These are phyloP conservation scores for Ilyonectria mors-panacis DNA, from an alignment of 2,329 filamentous ascomycete genomes.

Conservation along the genomic window DNA sequence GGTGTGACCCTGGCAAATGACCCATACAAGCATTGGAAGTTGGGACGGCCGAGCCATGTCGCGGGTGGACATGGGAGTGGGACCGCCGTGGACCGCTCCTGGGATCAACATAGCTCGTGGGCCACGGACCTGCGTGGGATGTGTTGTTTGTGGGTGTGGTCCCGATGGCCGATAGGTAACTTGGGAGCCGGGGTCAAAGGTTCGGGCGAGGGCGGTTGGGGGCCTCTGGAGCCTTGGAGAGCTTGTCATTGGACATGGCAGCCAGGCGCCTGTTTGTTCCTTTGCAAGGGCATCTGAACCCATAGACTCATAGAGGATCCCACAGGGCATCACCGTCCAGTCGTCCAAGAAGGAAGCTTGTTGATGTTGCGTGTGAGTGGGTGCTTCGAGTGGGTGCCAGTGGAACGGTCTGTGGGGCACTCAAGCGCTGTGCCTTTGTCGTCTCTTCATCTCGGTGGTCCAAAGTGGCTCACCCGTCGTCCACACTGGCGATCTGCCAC, in stretches of 20 bases:
- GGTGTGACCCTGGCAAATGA: conserved; percentile 44
- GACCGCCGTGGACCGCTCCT: conserved; percentile 30
- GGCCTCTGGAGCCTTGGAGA: neutral
- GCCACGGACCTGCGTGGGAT: conserved; percentile 34
- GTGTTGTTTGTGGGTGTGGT: conserved; percentile 23
- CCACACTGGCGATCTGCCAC: conserved; percentile 40
- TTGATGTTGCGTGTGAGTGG: conserved; percentile 4
- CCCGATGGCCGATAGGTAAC: conserved; percentile 12
- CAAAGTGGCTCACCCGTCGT: conserved; percentile 41
- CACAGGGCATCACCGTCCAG: conserved; percentile 1
- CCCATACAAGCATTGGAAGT: conserved; percentile 40
- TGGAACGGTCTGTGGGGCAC: conserved; percentile 38
- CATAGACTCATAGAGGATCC: conserved; percentile 2
- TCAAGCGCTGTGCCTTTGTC: conserved; percentile 38
- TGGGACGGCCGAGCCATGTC: conserved; percentile 40
- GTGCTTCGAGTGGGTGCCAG: conserved; percentile 20
- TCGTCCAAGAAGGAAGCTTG: conserved; percentile 9
- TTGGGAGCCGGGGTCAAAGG: conserved; percentile 16
- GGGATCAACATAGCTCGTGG: conserved; percentile 42
- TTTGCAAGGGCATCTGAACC: conserved; percentile 7
- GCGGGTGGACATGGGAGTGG: conserved; percentile 38
- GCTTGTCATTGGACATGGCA: conserved; percentile 17
- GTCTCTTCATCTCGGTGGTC: conserved; percentile 46
- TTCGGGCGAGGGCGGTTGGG: neutral
- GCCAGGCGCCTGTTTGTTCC: conserved; percentile 4